A percentile compares a stretch with the other conserved stretches of the same genome.
Conservation (phyloP, 1,284 basidiomycete species). For the Mycena sp. region DNA sequence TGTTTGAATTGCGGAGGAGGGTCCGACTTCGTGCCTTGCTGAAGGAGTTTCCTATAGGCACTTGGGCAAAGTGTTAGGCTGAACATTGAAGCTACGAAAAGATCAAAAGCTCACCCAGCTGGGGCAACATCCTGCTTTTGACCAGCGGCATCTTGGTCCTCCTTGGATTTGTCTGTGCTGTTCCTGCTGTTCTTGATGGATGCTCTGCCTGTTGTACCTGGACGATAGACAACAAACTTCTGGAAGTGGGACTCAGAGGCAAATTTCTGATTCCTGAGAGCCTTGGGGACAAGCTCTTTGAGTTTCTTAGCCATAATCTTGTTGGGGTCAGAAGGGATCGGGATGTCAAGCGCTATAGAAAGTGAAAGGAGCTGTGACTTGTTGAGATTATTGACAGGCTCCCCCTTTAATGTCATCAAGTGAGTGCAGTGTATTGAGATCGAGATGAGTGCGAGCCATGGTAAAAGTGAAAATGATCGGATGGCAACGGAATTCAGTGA, state of each 20-base stretch:
- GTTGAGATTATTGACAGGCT: too few species aligned
- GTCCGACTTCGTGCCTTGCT: not conserved
- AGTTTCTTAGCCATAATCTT: too few species aligned
- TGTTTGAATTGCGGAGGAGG: not conserved
- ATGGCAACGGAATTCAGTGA: too few species aligned
- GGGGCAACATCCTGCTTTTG: not conserved
- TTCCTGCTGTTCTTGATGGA: not conserved
- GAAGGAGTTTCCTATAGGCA: not conserved
- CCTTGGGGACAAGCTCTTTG: too few species aligned
- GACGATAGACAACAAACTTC: not conserved
- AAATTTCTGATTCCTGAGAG: too few species aligned
- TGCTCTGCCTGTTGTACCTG: not conserved
- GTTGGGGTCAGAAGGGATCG: too few species aligned
- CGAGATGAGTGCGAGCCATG: too few species aligned
- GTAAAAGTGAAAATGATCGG: too few species aligned
- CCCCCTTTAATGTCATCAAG: too few species aligned
- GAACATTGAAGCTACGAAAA: not conserved
- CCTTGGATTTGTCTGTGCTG: slow-evolving; percentile 3
- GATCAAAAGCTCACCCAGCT: not conserved
- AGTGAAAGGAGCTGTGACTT: too few species aligned
- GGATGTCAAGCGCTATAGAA: too few species aligned
- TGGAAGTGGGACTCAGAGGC: not conserved
- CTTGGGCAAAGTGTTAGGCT: not conserved
- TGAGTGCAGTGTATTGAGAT: too few species aligned
- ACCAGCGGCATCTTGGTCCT: not conserved